These are phyloP conservation scores for Amanita molliuscula DNA, from an alignment of 768 basidiomycete genomes.

Conservation along the genomic window DNA sequence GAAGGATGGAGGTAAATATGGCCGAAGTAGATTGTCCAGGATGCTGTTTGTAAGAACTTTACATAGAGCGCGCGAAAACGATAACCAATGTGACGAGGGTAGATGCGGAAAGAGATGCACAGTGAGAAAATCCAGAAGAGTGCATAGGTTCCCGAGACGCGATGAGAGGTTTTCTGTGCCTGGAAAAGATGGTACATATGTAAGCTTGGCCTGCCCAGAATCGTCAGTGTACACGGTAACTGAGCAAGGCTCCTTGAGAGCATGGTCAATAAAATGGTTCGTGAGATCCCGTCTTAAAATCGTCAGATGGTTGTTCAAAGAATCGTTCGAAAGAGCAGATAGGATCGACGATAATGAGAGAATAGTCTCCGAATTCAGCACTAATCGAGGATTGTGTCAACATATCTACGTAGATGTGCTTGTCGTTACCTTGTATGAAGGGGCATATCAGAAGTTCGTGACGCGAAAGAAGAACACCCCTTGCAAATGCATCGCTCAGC, in stretches of 20 bases:
- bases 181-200: slow-evolving; percentile 34
- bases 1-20: slow-evolving; percentile 60
- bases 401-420: neutral
- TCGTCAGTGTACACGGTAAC: slow-evolving; percentile 25
- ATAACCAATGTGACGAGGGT: slow-evolving; percentile 31
- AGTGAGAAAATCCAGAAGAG: slow-evolving; percentile 53
- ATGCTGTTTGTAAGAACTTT: slow-evolving; percentile 51
- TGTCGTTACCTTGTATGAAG: slow-evolving; percentile 32
- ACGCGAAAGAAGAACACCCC: slow-evolving; percentile 42
- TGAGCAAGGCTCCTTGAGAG: slow-evolving; percentile 43
- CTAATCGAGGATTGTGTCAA: slow-evolving; percentile 22
- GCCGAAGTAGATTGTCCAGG: slow-evolving; percentile 56
- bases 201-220: slow-evolving; percentile 27
- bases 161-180: slow-evolving; percentile 23
- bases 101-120: slow-evolving; percentile 45
- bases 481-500: slow-evolving; percentile 55
- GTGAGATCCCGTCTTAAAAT: slow-evolving; percentile 58
- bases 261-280: slow-evolving; percentile 45
- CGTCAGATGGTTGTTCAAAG: slow-evolving; percentile 45
- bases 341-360: slow-evolving; percentile 46
- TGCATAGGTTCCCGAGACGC: slow-evolving; percentile 46
- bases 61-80: slow-evolving; percentile 47
- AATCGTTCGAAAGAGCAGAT: slow-evolving; percentile 43
- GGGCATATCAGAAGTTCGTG: slow-evolving; percentile 39
- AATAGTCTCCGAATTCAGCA: slow-evolving; percentile 41